Percentiles rank a stretch among this genome's conserved stretches.
phyloP scores from a whole-genome alignment of 2,329 filamentous ascomycete species.

The Onygena corvina region DNA sequence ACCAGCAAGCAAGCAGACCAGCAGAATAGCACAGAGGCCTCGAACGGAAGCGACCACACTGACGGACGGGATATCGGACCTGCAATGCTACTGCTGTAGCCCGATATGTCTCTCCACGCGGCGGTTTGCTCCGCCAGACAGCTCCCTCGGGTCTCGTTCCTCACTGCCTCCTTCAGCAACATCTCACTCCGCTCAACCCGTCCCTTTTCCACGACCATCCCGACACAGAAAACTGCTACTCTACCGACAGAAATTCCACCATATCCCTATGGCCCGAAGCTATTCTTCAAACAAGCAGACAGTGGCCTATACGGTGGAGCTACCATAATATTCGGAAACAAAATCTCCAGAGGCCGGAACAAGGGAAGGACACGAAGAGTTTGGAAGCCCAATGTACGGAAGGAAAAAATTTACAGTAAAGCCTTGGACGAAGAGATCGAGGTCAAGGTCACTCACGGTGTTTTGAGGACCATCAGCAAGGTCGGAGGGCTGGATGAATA shows the following conservation, averaged over 20 bases:
- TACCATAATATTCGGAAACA: constrained; percentile 39
- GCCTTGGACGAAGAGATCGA: constrained; percentile 33
- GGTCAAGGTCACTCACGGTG: constrained; percentile 36
- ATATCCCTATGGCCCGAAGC: constrained; percentile 37
- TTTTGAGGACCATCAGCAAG: constrained; percentile 55
- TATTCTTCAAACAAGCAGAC: constrained; percentile 36
- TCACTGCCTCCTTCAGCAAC: constrained; percentile 29
- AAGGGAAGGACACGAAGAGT: constrained; percentile 38
- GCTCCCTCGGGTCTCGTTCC: constrained; percentile 25
- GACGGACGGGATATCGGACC: neutral
- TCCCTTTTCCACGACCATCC: constrained; percentile 28
- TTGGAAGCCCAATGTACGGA: constrained; percentile 40
- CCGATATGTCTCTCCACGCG: constrained; percentile 18
- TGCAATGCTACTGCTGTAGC: constrained; percentile 12
- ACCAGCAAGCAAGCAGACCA: neutral
- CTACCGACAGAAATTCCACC: constrained; percentile 32
- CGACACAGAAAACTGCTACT: constrained; percentile 21
- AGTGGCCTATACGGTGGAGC: constrained; percentile 38
- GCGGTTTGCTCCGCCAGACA: constrained; percentile 23
- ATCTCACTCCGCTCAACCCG: constrained; percentile 30
- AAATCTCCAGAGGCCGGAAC: constrained; percentile 39
- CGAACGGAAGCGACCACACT: neutral
- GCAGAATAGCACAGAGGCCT: neutral
- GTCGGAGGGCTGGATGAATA: constrained; percentile 86
- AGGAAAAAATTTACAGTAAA: constrained; percentile 37